Evolutionary conservation across 2,329 filamentous ascomycete species (phyloP), one percentile per base, ranked within the genome.

Genomic region (Furcasterigmium furcatum): DNA sequence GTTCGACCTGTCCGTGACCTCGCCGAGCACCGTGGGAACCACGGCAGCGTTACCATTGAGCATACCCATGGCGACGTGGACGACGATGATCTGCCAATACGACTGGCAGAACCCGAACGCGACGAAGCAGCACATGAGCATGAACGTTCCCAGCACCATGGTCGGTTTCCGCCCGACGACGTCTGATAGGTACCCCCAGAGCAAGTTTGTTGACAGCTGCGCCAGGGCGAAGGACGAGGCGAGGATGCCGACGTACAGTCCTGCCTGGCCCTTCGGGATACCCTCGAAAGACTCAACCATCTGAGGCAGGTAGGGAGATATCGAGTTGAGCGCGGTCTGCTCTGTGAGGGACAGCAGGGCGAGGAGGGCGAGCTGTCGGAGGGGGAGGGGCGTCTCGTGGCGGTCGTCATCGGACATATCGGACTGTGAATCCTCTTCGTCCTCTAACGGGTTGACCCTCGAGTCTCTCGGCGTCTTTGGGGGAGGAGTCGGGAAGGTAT

Each of bases 321-420:
- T 96, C 19, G 91, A 96, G 66, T 99, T 99, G 60, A 99, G 79
- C 1, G 94, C 94, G 0, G 92, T 97, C 73, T 99, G 94, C 63
- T 99, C 94, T 44, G 88, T 87, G 19, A 99, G 76, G 7, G 91
- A 91, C 49, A 99, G 88, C 53, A 96, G 71, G 2, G 92, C 92
- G 27, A 99, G 73, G 12, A 97, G 80, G 5, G 84, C 77, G 49
- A 99, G 84, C 71, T 97, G 94, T 54, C 77, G 82, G 53, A 82
- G 82, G 0, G 94, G 94, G 16, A 99, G 70, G 0, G 92, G 91
- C 2, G 89, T 88, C 53, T 81, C 77, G 52, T 77, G 67, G 50
- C 71, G 54, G n/a, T 68, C 67, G 36, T 60, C 54, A 12, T 64
- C 61, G 30, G 60, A 58, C 24, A 50, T 38, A 27, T 50, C 46